phyloP scores from a whole-genome alignment of 2,329 filamentous ascomycete species.

The Alternaria triticina region DNA sequence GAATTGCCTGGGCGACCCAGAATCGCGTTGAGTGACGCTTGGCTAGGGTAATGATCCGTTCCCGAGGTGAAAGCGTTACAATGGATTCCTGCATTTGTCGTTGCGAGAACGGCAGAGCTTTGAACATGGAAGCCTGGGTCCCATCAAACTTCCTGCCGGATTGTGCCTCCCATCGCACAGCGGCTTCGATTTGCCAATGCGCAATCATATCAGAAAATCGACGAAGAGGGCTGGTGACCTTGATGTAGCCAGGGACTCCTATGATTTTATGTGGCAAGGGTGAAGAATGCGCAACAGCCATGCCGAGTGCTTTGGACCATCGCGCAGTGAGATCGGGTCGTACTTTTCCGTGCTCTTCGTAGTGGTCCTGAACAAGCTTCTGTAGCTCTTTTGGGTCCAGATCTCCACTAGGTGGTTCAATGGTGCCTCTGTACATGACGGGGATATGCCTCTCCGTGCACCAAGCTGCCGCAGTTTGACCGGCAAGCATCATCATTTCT shows the following conservation, averaged over 20 bases:
- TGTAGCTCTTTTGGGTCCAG: slow-evolving; percentile 28
- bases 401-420: slow-evolving; percentile 24
- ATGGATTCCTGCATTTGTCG: slow-evolving; percentile 58
- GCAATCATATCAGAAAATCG: slow-evolving; percentile 66
- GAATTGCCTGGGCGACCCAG: slow-evolving; percentile 62
- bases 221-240: slow-evolving; percentile 66
- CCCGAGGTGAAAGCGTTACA: slow-evolving; percentile 52
- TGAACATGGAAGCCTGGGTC: slow-evolving; percentile 32
- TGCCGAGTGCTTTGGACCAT: slow-evolving; percentile 52
- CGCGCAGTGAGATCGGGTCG: slow-evolving; percentile 48
- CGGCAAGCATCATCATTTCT: slow-evolving; percentile 63
- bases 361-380: slow-evolving; percentile 46
- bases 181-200: slow-evolving; percentile 70
- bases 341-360: slow-evolving; percentile 44
- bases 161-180: slow-evolving; percentile 61
- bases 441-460: slow-evolving; percentile 60
- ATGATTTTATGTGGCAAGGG: slow-evolving; percentile 59
- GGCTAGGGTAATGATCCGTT: slow-evolving; percentile 51
- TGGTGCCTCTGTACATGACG: slow-evolving; percentile 55
- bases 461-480: slow-evolving; percentile 59
- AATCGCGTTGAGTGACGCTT: slow-evolving; percentile 48
- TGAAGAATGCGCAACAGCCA: slow-evolving; percentile 52
- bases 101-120: slow-evolving; percentile 60
- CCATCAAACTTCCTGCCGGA: slow-evolving; percentile 52
- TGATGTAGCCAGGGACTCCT: slow-evolving; percentile 61